Conservation (phyloP, 257 asterid species). For the Gentiana dahurica region DNA sequence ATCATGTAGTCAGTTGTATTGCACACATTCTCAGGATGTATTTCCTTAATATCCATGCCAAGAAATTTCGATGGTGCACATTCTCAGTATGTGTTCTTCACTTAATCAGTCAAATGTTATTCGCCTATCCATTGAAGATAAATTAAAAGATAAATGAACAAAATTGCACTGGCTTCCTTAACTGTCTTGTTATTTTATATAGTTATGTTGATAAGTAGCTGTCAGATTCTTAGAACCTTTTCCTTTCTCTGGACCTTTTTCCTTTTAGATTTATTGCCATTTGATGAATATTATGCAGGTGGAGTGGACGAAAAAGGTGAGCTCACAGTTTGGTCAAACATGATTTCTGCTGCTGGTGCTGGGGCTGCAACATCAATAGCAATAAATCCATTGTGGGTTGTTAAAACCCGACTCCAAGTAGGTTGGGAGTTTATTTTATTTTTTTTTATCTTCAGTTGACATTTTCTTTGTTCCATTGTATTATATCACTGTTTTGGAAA, state of each 20-base stretch:
- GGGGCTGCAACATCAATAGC: slow-evolving; percentile 82
- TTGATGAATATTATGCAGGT: slow-evolving; percentile 26
- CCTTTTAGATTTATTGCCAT: background rate
- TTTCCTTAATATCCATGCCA: too few relatives aligned
- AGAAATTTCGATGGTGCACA: too few relatives aligned
- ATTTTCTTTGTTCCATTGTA: background rate
- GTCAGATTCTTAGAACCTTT: slow-evolving; percentile 7
- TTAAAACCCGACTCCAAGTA: slow-evolving; percentile 90
- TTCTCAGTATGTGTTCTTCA: too few relatives aligned
- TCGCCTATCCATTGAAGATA: too few relatives aligned
- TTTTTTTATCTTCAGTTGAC: background rate
- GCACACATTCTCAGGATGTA: too few relatives aligned
- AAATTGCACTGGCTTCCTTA: too few relatives aligned
- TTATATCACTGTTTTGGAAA: background rate
- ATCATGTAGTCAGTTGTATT: too few relatives aligned
- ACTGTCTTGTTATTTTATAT: background rate
- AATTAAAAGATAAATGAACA: background rate
- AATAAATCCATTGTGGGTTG: slow-evolving; percentile 92
- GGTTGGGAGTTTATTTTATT: slow-evolving; percentile 23
- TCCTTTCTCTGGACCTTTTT: background rate
- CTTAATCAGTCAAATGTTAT: too few relatives aligned
- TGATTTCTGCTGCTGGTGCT: slow-evolving; percentile 92
- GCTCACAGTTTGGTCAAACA: slow-evolving; percentile 60
- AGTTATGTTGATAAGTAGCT: background rate
- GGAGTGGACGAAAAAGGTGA: slow-evolving; percentile 54